Percentiles rank a stretch among this genome's conserved stretches.
Evolutionary conservation across 2,329 filamentous ascomycete genomes (phyloP).

Genomic region (Ustulina deusta): DNA sequence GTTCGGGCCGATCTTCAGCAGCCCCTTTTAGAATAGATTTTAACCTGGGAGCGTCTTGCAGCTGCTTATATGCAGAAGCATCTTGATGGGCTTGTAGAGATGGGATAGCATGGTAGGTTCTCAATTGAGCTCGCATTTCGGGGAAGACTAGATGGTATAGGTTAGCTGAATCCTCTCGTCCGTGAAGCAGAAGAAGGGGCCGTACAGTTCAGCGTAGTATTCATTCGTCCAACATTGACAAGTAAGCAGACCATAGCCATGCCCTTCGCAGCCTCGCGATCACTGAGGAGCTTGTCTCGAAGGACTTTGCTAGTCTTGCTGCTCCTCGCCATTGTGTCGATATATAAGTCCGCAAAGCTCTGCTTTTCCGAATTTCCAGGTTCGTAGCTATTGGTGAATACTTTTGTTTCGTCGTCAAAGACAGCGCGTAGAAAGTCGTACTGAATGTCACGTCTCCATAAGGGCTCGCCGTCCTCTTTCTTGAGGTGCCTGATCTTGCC

Average conservation of each 20-base stretch:
- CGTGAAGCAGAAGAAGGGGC: conserved; percentile 34
- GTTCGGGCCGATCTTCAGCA: conserved; percentile 89
- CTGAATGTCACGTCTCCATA: conserved; percentile 90
- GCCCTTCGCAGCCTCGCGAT: conserved; percentile 90
- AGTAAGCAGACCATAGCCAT: conserved; percentile 99
- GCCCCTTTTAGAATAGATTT: conserved; percentile 98
- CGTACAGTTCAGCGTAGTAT: conserved; percentile 96
- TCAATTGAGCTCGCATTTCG: conserved; percentile 97
- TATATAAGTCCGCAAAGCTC: conserved; percentile 94
- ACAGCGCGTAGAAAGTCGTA: conserved; percentile 85
- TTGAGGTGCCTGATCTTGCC: conserved; percentile 87
- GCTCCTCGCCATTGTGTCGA: conserved; percentile 97
- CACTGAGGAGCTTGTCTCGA: conserved; percentile 93
- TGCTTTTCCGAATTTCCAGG: conserved; percentile 68
- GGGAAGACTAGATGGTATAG: conserved; percentile 76
- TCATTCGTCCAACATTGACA: conserved; percentile 98
- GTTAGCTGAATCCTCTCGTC: conserved; percentile 22
- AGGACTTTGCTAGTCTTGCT: conserved; percentile 99
- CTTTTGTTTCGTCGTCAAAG: conserved; percentile 78
- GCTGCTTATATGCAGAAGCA: conserved; percentile 94
- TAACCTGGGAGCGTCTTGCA: conserved; percentile 93
- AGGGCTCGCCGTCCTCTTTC: conserved; percentile 87
- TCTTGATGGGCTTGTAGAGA: conserved; percentile 96
- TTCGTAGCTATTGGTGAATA: conserved; percentile 93
- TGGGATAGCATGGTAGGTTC: conserved; percentile 98